These are phyloP conservation scores for Sparassis latifolia DNA, from an alignment of 1,284 basidiomycete species.

Conservation along the genomic window DNA sequence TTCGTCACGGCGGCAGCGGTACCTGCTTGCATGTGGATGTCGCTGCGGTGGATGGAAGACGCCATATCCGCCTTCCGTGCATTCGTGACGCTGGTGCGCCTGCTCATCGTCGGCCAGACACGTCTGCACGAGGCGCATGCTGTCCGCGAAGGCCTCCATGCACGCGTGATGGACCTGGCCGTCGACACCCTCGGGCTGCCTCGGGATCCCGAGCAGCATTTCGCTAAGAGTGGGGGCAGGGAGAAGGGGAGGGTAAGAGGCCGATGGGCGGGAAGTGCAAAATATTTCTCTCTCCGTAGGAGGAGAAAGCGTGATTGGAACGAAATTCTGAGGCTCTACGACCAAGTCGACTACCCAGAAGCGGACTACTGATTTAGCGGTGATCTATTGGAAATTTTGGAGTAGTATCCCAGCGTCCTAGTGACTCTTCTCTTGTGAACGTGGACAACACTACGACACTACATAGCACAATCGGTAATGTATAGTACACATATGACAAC, in stretches of 20 bases:
- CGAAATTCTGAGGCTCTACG: slow-evolving; percentile 73
- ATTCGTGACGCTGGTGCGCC: slow-evolving; percentile 48
- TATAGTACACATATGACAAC: too few relatives aligned
- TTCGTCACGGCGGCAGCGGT: slow-evolving; percentile 48
- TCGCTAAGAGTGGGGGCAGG: slow-evolving; percentile 45
- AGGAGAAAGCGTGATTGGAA: slow-evolving; percentile 85
- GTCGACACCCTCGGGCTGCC: slow-evolving; percentile 58
- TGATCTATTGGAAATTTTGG: too few relatives aligned
- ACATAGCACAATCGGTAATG: too few relatives aligned
- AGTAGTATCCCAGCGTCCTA: too few relatives aligned
- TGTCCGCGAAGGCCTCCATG: slow-evolving; percentile 49
- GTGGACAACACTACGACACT: too few relatives aligned
- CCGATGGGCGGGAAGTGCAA: slow-evolving; percentile 57
- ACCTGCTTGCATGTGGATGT: slow-evolving; percentile 80
- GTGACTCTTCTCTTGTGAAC: too few relatives aligned
- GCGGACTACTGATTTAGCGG: slow-evolving; percentile 24
- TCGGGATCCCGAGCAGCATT: slow-evolving; percentile 58
- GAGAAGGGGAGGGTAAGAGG: slow-evolving; percentile 66
- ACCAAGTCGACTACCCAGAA: slow-evolving; percentile 69
- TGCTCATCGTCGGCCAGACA: slow-evolving; percentile 58
- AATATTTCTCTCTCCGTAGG: slow-evolving; percentile 74
- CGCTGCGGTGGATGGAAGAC: slow-evolving; percentile 82
- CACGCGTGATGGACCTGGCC: slow-evolving; percentile 59
- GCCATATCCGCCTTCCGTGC: slow-evolving; percentile 73
- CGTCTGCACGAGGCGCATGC: slow-evolving; percentile 48